A percentile compares a stretch with the other conserved stretches of the same genome.
phyloP scores from a whole-genome alignment of 371 early-diverging fungal genomes.

The Umbelopsis sp. region DNA sequence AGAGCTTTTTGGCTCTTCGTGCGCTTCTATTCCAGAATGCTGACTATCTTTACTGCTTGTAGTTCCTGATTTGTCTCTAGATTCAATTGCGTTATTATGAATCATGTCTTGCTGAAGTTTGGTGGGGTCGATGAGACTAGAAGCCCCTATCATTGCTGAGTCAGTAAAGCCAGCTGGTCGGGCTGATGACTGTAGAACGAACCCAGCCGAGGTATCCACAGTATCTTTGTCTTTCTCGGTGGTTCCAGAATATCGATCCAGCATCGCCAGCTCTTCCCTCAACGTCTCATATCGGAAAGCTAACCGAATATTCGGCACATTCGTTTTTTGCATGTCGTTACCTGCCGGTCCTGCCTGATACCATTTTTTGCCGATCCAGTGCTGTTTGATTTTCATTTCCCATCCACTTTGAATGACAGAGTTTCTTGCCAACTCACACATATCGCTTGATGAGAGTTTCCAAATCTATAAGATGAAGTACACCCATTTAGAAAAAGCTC shows the following conservation, averaged over 20 bases:
- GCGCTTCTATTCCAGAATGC: neutral
- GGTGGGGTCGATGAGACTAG: slow-evolving; percentile 31
- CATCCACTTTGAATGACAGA: slow-evolving; percentile 88
- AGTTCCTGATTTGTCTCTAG: neutral
- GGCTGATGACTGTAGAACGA: neutral
- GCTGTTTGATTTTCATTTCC: slow-evolving; percentile 79
- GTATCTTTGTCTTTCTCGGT: neutral
- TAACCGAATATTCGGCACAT: slow-evolving; percentile 85
- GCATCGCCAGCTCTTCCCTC: slow-evolving; percentile 69
- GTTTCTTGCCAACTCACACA: slow-evolving; percentile 93
- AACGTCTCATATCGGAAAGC: slow-evolving; percentile 79
- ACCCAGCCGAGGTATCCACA: neutral
- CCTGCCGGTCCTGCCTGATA: slow-evolving; percentile 71
- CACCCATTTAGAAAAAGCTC: neutral
- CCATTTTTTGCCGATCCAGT: slow-evolving; percentile 85
- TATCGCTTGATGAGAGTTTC: slow-evolving; percentile 85
- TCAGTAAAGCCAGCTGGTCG: neutral
- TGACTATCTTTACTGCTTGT: neutral
- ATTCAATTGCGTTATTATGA: neutral
- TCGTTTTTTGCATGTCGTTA: slow-evolving; percentile 87
- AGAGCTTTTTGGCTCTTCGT: neutral
- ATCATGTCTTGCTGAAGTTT: slow-evolving; percentile 36
- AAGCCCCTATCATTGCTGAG: slow-evolving; percentile 36
- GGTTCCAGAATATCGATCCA: slow-evolving; percentile 24
- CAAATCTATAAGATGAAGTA: slow-evolving; percentile 65